Conservation (phyloP, 2,329 filamentous ascomycete species). For the Bipolaris sorokiniana region DNA sequence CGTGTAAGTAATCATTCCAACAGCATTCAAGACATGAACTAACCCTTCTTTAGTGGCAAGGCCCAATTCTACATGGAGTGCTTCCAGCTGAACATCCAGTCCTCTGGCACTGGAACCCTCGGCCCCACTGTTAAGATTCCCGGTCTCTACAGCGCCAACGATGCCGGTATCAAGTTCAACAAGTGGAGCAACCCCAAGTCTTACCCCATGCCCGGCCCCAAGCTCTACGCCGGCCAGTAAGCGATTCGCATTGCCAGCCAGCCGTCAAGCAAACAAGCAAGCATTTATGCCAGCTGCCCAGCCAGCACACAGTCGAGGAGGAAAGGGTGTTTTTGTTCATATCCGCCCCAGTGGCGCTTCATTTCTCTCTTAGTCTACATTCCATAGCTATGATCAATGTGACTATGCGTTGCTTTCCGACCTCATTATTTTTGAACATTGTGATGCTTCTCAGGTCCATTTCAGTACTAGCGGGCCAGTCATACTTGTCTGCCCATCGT, state of each 20-base stretch:
- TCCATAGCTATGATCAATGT: conserved; percentile 3
- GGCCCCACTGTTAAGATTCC: conserved; percentile 56
- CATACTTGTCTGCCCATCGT: no score
- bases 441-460: not conserved
- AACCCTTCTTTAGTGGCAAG: not conserved
- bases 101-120: conserved; percentile 49
- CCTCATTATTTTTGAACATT: no score
- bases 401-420: not conserved
- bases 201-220: conserved; percentile 42
- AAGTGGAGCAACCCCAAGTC: conserved; percentile 47
- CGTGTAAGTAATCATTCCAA: conserved; percentile 12
- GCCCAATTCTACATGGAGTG: conserved; percentile 42
- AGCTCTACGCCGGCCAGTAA: conserved; percentile 30
- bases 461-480: no score
- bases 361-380: conserved; percentile 4
- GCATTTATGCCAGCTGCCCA: not conserved
- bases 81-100: conserved; percentile 57
- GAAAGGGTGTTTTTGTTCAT: conserved; percentile 1
- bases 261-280: conserved; percentile 1
- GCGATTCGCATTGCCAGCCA: not conserved
- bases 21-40: not conserved
- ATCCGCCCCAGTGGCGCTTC: conserved; percentile 10
- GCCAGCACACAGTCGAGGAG: conserved; percentile 1
- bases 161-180: conserved; percentile 59
- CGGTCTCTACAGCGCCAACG: conserved; percentile 55